Conservation (phyloP, 2,329 filamentous ascomycete species). For the Pseudocercospora fijiensis region DNA sequence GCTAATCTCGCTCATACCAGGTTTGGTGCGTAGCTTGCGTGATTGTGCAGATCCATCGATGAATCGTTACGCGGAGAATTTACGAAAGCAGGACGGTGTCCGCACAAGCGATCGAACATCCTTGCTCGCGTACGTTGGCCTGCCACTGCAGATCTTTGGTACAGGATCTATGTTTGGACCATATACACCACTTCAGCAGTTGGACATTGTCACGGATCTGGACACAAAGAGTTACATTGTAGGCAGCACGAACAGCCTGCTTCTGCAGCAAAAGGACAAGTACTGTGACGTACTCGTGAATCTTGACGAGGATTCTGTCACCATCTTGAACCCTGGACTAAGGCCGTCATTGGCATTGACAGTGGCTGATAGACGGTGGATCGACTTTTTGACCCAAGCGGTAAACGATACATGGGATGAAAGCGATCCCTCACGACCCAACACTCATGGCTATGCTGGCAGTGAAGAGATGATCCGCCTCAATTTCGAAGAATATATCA, state of each 20-base stretch:
- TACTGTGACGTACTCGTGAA: constrained; percentile 98
- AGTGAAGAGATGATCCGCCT: constrained; percentile 96
- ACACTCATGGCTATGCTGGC: constrained; percentile 88
- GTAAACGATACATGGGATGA: constrained; percentile 98
- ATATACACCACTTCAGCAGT: constrained; percentile 92
- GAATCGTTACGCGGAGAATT: constrained; percentile 73
- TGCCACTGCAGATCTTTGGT: constrained; percentile 92
- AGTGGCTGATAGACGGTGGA: constrained; percentile 87
- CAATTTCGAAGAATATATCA: constrained; percentile 94
- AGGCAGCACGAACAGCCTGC: constrained; percentile 90
- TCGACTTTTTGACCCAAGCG: constrained; percentile 89
- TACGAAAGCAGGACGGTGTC: constrained; percentile 76
- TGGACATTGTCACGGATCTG: constrained; percentile 88
- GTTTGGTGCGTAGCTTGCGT: constrained; percentile 84
- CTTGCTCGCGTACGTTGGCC: constrained; percentile 86
- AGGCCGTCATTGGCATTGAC: constrained; percentile 74
- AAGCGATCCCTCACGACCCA: constrained; percentile 81
- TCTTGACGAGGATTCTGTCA: constrained; percentile 84
- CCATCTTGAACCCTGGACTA: constrained; percentile 76
- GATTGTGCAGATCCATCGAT: constrained; percentile 94
- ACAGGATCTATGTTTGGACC: constrained; percentile 95
- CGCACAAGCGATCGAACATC: constrained; percentile 90
- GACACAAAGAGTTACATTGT: constrained; percentile 97
- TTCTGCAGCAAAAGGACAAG: constrained; percentile 89
- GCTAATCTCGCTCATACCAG: constrained; percentile 89